Evolutionary conservation across 1,139 yeast species (phyloP).

Genomic region (Wickerhamomyces sp.): DNA sequence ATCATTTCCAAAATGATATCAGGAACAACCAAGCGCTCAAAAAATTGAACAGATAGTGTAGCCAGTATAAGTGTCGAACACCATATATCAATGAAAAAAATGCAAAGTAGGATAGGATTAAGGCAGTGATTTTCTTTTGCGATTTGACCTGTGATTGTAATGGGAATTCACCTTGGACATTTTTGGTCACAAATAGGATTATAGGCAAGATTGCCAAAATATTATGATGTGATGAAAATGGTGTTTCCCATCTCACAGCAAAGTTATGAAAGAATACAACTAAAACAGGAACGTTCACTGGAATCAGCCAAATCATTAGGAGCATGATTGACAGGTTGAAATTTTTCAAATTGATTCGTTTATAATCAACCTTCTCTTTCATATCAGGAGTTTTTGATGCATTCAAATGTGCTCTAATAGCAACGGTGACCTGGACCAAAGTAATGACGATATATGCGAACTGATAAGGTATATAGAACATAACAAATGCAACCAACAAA

Average conservation of each 20-base stretch:
- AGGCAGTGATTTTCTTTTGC: slow-evolving; percentile 28
- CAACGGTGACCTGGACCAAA: slow-evolving; percentile 46
- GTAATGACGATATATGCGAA: slow-evolving; percentile 62
- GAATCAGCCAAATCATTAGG: slow-evolving; percentile 63
- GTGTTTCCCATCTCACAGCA: slow-evolving; percentile 66
- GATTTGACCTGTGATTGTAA: slow-evolving; percentile 22
- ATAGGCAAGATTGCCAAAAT: slow-evolving; percentile 63
- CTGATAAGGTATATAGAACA: slow-evolving; percentile 73
- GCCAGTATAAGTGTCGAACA: slow-evolving; percentile 63
- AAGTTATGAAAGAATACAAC: slow-evolving; percentile 69
- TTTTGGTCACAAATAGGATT: slow-evolving; percentile 44
- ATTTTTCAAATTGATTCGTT: slow-evolving; percentile 32
- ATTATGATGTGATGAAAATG: slow-evolving; percentile 75
- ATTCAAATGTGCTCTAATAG: slow-evolving; percentile 31
- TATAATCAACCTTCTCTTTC: slow-evolving; percentile 12
- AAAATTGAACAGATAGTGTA: slow-evolving; percentile 62
- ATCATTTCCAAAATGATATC: slow-evolving; percentile 11
- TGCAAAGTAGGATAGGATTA: slow-evolving; percentile 40
- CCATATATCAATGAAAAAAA: slow-evolving; percentile 61
- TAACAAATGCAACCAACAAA: slow-evolving; percentile 39
- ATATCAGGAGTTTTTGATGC: not conserved
- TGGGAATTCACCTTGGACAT: slow-evolving; percentile 32
- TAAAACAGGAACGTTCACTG: slow-evolving; percentile 63
- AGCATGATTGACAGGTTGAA: slow-evolving; percentile 52
- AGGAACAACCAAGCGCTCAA: slow-evolving; percentile 43